Evolutionary conservation across 148 eudicot species (phyloP).

Genomic region (Cornus florida): DNA sequence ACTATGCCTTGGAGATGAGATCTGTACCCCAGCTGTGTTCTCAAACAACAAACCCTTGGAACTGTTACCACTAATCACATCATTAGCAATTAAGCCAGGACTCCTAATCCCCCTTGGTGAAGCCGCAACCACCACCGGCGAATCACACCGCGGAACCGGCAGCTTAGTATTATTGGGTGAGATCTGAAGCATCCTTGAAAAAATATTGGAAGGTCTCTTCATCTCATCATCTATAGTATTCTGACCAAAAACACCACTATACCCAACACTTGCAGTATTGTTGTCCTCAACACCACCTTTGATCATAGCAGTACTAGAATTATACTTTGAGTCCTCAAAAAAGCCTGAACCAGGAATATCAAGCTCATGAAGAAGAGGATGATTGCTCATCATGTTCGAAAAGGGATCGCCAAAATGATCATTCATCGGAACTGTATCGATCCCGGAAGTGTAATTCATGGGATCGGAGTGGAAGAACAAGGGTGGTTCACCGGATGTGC

Average conservation of each 20-base stretch:
- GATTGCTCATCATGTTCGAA: slow-evolving; percentile 33
- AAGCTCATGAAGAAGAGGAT: slow-evolving; percentile 40
- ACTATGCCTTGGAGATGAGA: slow-evolving; percentile 70
- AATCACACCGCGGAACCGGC: neutral
- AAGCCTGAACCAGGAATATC: slow-evolving; percentile 19
- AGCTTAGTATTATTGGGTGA: slow-evolving; percentile 22
- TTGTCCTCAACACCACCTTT: neutral
- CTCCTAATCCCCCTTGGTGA: neutral
- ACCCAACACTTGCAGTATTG: neutral
- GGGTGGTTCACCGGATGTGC: slow-evolving; percentile 4
- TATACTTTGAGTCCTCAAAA: neutral
- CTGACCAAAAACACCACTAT: neutral
- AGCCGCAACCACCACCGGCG: neutral
- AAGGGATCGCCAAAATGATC: slow-evolving; percentile 51
- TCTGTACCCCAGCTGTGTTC: slow-evolving; percentile 39
- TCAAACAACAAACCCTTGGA: slow-evolving; percentile 31
- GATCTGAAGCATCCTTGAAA: slow-evolving; percentile 55
- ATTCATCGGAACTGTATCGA: slow-evolving; percentile 8
- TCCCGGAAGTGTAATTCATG: slow-evolving; percentile 3
- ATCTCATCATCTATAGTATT: neutral
- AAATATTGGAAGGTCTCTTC: slow-evolving; percentile 20
- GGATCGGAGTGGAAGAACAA: neutral
- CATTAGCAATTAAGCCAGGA: slow-evolving; percentile 12
- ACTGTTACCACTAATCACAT: slow-evolving; percentile 21
- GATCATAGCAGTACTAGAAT: slow-evolving; percentile 17